Base-by-base conservation (phyloP, 345 rosid species). In the Acer campestre region DNA sequence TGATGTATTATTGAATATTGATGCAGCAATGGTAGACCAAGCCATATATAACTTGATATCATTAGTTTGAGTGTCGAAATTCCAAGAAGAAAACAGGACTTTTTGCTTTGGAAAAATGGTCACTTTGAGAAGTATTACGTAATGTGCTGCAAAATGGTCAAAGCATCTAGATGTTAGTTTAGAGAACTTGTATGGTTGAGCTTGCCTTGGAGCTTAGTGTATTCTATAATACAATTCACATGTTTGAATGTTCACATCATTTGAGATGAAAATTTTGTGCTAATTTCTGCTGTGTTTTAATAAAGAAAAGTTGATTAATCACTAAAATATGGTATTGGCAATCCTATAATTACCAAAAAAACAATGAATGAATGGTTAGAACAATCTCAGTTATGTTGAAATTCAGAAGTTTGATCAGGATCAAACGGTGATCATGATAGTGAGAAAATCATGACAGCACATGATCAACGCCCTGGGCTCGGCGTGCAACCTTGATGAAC, bases 401-500 rank as follows among this genome's bases (percentile, higher is more conserved):
- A 29, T 42, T 7, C 7, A 42, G 44, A 8, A 0, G 61, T 42
- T 42, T 27, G 9, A 25, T 10, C 12, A 10, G 48, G 55, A 2
- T 61, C 46, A 29, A 16, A 27, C 6, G 25, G 27, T 51, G 44
- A 49, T 27, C 56, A 25, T 49, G 17, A 35, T 35, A 35, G 46
- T 27, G 10, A 22, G 48, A 75, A 20, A 44, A 76, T 88, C 87
- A 91, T 9, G 90, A 87, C 62, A 89, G 77, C 31, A 83, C 88
- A 63, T 86, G 12, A 46, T 84, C 75, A 87, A 84, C 25, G 85
- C 87, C 77, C 11, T 88, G 88, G 0, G 90, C 83, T 0, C 71
- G 76, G 8, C 82, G 84, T 13, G 97, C 97, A 78, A 94, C 98
- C 89, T 96, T 96, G 86, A 94, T 91, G 88, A 94, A 94, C 51